Base-by-base conservation (phyloP, 352 stramenopile genomes). In the Phytophthora aleatoria region DNA sequence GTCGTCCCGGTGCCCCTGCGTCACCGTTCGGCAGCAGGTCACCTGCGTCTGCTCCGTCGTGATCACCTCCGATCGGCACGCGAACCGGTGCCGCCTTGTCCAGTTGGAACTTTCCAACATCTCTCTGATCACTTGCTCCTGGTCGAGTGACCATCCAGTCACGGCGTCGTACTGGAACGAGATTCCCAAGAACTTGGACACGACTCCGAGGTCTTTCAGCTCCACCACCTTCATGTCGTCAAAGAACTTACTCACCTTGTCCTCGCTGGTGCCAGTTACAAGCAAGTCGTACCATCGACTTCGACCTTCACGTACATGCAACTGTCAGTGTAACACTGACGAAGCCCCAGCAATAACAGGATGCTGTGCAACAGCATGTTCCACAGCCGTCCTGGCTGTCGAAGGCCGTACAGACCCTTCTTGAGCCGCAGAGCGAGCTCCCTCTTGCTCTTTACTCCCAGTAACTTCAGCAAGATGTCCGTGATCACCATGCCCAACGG, bases 351-450 rank as follows among this genome's bases (percentile, higher is more conserved):
- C 1, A 50, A 56, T 24, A 50, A 2, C 8, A 50, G 27, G 10
- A 60, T 55, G 0, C 16, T 10, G 50, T 66, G 58, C 6, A 60
- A 26, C 42, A 66, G 33, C 1, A 33, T 3, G 30, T 58, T 65
- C 41, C 42, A 65, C 35, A 62, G 7, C 6, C 20, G 33, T 1
- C 44, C 47, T 0, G 72, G 70, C 31, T 79, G 69, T 24, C 69
- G 73, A 0, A 73, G 39, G 0, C 67, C 72, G 41, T 79, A 77
- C 0, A 79, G 41, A 6, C 64, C 74, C 16, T 75, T 73, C 24
- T 67, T 35, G 7, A 80, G 38, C 1, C 12, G 7, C 26, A 75
- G 43, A 11, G 48, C 49, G 5, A 74, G 51, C 41, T 81, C 49
- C 2, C 42, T 50, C 16, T 30, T 41, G 39, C 48, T 55, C 7